Conservation (phyloP, 2,329 filamentous ascomycete genomes). For the Aquanectria penicillioides region DNA sequence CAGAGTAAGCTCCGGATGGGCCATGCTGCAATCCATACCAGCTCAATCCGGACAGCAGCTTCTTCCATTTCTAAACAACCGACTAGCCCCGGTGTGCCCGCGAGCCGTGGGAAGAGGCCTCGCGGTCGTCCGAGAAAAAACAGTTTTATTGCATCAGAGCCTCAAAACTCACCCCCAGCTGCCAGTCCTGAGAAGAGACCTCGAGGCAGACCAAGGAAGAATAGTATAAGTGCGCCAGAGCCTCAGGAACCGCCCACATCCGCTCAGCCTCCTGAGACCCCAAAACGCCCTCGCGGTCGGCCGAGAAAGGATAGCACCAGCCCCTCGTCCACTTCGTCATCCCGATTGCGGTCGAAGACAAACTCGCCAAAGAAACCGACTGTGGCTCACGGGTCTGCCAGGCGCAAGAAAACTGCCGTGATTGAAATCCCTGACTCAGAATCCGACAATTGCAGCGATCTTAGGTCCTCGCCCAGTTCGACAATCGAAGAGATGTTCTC, state of each 20-base stretch:
- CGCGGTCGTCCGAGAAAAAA: conserved; percentile 48
- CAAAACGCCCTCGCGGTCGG: conserved; percentile 52
- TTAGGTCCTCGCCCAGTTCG: conserved; percentile 46
- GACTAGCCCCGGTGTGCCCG: conserved; percentile 5
- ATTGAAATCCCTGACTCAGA: conserved; percentile 66
- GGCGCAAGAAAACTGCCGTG: conserved; percentile 29
- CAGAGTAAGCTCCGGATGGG: conserved; percentile 59
- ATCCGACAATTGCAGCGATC: conserved; percentile 46
- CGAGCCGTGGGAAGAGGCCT: conserved; percentile 33
- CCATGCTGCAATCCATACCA: conserved; percentile 30
- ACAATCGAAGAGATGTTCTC: conserved; percentile 54
- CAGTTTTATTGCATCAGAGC: conserved; percentile 30
- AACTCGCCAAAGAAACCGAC: conserved; percentile 23
- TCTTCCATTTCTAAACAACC: conserved; percentile 27
- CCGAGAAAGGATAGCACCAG: conserved; percentile 49
- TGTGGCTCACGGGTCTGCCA: conserved; percentile 23
- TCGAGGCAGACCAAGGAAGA: conserved; percentile 49
- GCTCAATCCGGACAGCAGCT: conserved; percentile 28
- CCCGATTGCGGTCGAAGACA: conserved; percentile 19
- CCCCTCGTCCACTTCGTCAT: conserved; percentile 9
- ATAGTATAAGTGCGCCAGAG: conserved; percentile 31
- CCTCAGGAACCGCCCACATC: conserved; percentile 49
- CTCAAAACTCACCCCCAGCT: conserved; percentile 44
- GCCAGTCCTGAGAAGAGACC: conserved; percentile 35
- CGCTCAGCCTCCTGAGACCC: conserved; percentile 45